Percentiles rank a stretch among this genome's conserved stretches.
phyloP scores from a whole-genome alignment of 1,284 basidiomycete genomes.

The Cutaneotrichosporon cutaneum region DNA sequence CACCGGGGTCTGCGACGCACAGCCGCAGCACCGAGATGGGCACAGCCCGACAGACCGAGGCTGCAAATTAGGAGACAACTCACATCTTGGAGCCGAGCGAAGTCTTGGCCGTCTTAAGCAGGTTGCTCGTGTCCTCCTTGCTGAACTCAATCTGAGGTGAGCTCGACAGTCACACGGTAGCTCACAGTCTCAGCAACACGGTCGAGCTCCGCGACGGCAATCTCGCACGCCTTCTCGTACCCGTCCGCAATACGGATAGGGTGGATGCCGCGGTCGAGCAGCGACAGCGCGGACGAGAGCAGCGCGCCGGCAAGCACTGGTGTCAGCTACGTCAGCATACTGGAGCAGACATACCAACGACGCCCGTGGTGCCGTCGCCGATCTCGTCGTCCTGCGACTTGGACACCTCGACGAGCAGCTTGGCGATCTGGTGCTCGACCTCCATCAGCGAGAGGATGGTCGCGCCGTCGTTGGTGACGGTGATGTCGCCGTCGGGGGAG shows the following conservation, averaged over 20 bases:
- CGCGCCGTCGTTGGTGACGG: conserved; percentile 97
- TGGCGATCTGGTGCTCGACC: conserved; percentile 98
- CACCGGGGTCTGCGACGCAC: too few species aligned
- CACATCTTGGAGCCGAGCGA: conserved; percentile 91
- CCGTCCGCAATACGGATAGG: conserved; percentile 98
- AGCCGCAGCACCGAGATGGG: too few species aligned
- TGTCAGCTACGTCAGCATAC: conserved; percentile 30
- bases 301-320: conserved; percentile 93
- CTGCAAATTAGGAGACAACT: too few species aligned
- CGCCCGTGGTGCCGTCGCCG: conserved; percentile 97
- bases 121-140: conserved; percentile 74
- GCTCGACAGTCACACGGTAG: conserved; percentile 8
- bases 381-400: conserved; percentile 99
- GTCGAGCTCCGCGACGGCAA: conserved; percentile 88
- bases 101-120: conserved; percentile 93
- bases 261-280: conserved; percentile 96
- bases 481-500: conserved; percentile 96
- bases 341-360: conserved; percentile 94
- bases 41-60: too few species aligned
- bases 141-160: conserved; percentile 63
- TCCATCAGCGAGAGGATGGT: conserved; percentile 96
- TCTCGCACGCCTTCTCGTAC: conserved; percentile 87
- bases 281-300: conserved; percentile 61
- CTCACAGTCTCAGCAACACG: conserved; percentile 75
- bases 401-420: conserved; percentile 86